Evolutionary conservation across 2,329 filamentous ascomycete genomes (phyloP).

Genomic region (Verticillium dahliae): DNA sequence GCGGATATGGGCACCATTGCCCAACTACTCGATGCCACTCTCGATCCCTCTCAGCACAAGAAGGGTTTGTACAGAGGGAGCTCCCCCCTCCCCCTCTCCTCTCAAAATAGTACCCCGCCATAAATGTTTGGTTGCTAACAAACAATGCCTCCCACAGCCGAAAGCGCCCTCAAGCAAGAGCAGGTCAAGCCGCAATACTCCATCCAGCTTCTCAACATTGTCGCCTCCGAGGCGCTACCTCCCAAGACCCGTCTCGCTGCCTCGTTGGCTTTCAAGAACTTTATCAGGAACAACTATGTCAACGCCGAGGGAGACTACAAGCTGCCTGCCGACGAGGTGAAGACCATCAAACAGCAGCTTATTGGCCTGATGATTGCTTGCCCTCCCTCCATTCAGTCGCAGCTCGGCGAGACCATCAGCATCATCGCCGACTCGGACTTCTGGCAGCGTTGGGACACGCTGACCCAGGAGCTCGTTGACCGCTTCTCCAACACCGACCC

Average conservation of each 20-base stretch:
- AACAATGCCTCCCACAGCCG: conserved; percentile 52
- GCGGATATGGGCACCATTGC: conserved; percentile 57
- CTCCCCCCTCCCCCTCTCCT: conserved; percentile 4
- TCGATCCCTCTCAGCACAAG: conserved; percentile 81
- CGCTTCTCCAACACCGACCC: conserved; percentile 77
- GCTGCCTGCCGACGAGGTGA: conserved; percentile 74
- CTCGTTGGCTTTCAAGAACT: conserved; percentile 97
- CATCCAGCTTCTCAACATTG: conserved; percentile 80
- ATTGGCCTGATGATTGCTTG: conserved; percentile 96
- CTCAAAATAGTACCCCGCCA: conserved; percentile 18
- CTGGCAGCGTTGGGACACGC: conserved; percentile 91
- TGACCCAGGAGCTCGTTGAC: conserved; percentile 85
- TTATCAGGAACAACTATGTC: conserved; percentile 89
- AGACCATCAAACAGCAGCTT: conserved; percentile 87
- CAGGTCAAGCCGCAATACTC: conserved; percentile 84
- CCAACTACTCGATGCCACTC: conserved; percentile 81
- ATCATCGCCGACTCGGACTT: conserved; percentile 98
- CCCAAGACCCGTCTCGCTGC: conserved; percentile 77
- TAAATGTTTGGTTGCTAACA: conserved; percentile 23
- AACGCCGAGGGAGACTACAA: conserved; percentile 95
- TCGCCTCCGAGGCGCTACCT: conserved; percentile 67
- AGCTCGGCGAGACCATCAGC: conserved; percentile 94
- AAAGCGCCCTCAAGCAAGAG: conserved; percentile 70
- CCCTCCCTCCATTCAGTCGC: conserved; percentile 79
- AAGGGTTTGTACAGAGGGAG: conserved; percentile 56